Base-by-base conservation (phyloP, 202 grass and related monocot genomes). In the Bolboschoenoplectus hybrid region DNA sequence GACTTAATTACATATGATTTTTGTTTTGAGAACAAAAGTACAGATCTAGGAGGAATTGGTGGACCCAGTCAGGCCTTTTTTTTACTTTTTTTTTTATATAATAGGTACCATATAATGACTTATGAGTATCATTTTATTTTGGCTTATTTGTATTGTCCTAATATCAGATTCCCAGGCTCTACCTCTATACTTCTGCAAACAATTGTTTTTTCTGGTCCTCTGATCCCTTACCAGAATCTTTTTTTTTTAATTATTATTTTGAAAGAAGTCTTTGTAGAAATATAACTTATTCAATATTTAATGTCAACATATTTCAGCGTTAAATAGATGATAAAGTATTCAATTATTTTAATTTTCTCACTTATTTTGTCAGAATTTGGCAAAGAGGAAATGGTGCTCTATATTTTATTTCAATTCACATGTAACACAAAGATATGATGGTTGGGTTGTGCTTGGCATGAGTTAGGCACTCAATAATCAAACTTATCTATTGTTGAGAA, bases 111-210 rank as follows among this genome's bases (percentile, higher is more conserved):
- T 39, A 78, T 58, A 11, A 78, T 78, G 74, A 35, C 3, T 41
- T 3, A 58, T 58, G 6, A 40, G 6, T 40, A 41, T 58, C 16
- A n/a, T 40, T 40, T 79, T 60, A 58, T 79, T 58, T 60, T 9
- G 52, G 75, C 7, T 58, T 79, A 58, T 79, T 58, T 60, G 52
- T 17, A 58, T 19, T 79, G 74, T 57, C 6, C 51, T 6, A 19
- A 40, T 79, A 79, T 58, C 26, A 76, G 49, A 76, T 76, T 55
- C 47, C 49, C 73, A 55, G 73, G 73, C 50, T 38, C 26, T 0
- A 4, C 26, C 47, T 52, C 49, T 38, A 10, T 0, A 4, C 26
- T 26, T 52, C 49, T 76, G 26, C 11, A 53, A 53, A 53, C 3
- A 52, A 75, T 34, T 75, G 47, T 14, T 76, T 76, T 5, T 55